Evolutionary conservation across 371 early-diverging fungal genomes (phyloP), one percentile per base, ranked within the genome.

Genomic region (Lichtheimia hyalospora): DNA sequence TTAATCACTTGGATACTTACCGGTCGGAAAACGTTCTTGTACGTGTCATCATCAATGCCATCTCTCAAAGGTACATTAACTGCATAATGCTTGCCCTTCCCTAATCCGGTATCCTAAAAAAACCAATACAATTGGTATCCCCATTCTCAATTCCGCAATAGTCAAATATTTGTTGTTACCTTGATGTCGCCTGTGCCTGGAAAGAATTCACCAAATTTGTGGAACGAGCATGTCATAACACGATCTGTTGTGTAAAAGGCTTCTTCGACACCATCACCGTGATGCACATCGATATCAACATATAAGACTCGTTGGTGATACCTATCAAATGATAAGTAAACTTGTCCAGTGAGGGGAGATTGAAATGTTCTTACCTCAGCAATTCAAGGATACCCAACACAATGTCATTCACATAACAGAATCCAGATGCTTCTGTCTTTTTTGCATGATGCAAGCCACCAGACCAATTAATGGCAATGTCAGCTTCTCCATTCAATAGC

Each of bases 361-460:
- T 42, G 13, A 25, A 28, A 40, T 49, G 15, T 40, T 24, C 3
- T 46, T 53, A 69, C 64, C 88, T 77, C 25, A 97, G 74, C 46
- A 97, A 86, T 79, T 97, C 97, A 58, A 96, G 74, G 54, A 98
- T 96, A 5, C 87, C 96, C 40, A 98, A 67, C 2, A 95, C 96
- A 70, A 97, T 97, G 70, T 98, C 99, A 77, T 97, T 97, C 13
- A 97, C 92, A 81, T 97, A 98, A 79, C 99, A 98, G 73, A 98
- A 98, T 6, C 99, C 99, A 48, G 92, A 90, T 0, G 99, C 96
- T 63, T 93, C 96, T 39, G 74, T 73, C 69, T 94, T 93, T 68
- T 96, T 96, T 4, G 97, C 97, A 68, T 98, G 99, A 78, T 98
- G 99, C 52, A 98, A 81, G 12, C 99, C 99, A 39, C 99, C 99